A percentile compares a stretch with the other conserved stretches of the same genome.
These are phyloP conservation scores for Diplodia seriata DNA, from an alignment of 2,329 filamentous ascomycete genomes.

Conservation along the genomic window DNA sequence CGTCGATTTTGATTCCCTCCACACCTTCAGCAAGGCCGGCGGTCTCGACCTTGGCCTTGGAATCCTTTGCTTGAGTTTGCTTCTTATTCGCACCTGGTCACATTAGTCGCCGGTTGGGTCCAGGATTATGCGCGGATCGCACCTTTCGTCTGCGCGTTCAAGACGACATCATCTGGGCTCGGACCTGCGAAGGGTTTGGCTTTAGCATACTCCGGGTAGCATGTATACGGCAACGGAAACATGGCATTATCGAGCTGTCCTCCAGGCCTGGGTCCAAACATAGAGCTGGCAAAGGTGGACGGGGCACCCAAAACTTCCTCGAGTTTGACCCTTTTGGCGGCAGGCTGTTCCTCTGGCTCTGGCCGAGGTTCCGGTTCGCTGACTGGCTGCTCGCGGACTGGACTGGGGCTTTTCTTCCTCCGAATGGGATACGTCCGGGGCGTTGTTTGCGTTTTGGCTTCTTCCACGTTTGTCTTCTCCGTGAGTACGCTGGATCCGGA, in stretches of 20 bases:
- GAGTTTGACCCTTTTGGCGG: constrained; percentile 33
- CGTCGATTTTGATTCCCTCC: constrained; percentile 57
- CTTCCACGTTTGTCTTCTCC: constrained; percentile 39
- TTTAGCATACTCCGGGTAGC: constrained; percentile 48
- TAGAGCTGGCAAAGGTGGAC: constrained; percentile 59
- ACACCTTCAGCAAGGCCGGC: constrained; percentile 57
- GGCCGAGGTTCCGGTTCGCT: constrained; percentile 3
- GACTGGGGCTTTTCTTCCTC: constrained; percentile 26
- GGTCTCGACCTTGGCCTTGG: constrained; percentile 37
- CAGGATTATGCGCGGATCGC: constrained; percentile 36
- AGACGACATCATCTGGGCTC: constrained; percentile 89
- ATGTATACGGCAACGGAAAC: constrained; percentile 51
- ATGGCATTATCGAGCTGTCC: constrained; percentile 26
- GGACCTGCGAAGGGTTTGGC: constrained; percentile 77
- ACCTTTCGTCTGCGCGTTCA: constrained; percentile 73
- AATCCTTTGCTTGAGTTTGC: constrained; percentile 37
- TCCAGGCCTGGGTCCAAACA: constrained; percentile 50
- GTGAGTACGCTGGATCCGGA: constrained; percentile 19
- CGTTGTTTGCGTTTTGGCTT: not conserved
- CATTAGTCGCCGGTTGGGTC: constrained; percentile 34
- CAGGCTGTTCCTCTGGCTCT: constrained; percentile 15
- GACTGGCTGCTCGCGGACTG: constrained; percentile 4
- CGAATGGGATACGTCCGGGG: constrained; percentile 15
- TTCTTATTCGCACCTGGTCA: constrained; percentile 37
- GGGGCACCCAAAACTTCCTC: constrained; percentile 54